Percentiles rank a stretch among this genome's conserved stretches.
Evolutionary conservation across 495 filamentous ascomycete species (phyloP).

Genomic region (Penicillium fimorum): DNA sequence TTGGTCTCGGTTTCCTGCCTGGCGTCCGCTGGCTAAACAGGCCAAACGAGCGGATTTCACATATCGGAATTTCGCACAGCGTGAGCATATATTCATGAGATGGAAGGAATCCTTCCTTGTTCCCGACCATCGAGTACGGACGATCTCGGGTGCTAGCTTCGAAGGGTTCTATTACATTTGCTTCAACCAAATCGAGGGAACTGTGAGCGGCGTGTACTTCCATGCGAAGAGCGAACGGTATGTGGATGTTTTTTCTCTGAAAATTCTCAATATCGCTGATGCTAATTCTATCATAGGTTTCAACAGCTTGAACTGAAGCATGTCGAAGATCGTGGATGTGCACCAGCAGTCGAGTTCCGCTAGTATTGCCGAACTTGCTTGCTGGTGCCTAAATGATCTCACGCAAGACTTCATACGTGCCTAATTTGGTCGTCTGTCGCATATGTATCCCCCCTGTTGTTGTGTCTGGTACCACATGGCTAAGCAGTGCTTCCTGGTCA

Average conservation of each 20-base stretch:
- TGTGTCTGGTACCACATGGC: not conserved
- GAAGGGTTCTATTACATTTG: slow-evolving; percentile 99
- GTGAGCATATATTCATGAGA: slow-evolving; percentile 96
- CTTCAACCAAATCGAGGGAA: slow-evolving; percentile 87
- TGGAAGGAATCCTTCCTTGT: slow-evolving; percentile 99
- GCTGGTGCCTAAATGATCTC: slow-evolving; percentile 15
- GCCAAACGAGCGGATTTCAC: slow-evolving; percentile 76
- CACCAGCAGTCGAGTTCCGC: slow-evolving; percentile 89
- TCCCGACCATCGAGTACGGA: slow-evolving; percentile 86
- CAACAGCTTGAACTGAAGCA: slow-evolving; percentile 91
- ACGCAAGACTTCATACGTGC: not conserved
- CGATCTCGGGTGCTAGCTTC: slow-evolving; percentile 91
- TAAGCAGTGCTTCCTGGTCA: slow-evolving; percentile 14
- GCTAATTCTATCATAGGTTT: slow-evolving; percentile 53
- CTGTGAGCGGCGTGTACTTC: slow-evolving; percentile 92
- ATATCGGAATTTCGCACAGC: slow-evolving; percentile 64
- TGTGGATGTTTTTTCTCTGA: slow-evolving; percentile 30
- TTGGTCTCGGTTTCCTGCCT: slow-evolving; percentile 88
- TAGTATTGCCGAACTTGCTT: slow-evolving; percentile 37
- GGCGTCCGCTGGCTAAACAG: slow-evolving; percentile 73
- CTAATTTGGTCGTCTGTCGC: not conserved
- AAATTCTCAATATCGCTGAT: not conserved
- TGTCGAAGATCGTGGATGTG: slow-evolving; percentile 80
- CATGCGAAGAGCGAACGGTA: slow-evolving; percentile 97
- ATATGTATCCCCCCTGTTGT: not conserved